Evolutionary conservation across 345 rosid genomes (phyloP), one percentile per base, ranked within the genome.

Genomic region (Draba incana): DNA sequence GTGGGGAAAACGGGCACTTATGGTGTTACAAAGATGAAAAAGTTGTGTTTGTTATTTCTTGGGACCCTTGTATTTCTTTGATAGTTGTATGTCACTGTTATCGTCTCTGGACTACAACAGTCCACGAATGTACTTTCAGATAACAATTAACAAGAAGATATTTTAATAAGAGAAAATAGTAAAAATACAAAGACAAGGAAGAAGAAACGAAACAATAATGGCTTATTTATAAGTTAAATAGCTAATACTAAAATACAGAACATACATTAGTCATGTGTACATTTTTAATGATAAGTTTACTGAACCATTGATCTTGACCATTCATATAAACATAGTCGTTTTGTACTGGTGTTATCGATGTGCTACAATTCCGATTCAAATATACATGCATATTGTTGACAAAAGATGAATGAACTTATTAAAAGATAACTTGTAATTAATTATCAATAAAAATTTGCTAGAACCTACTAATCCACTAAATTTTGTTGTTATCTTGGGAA

Each of bases 1-100:
- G 77, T 72, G 77, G 77, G 71, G 54, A 20, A 35, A 64, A 64
- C 57, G 15, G 15, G 39, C 77, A 64, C 53, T 72, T 57, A 72
- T 57, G 71, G 39, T 65, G 47, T 39, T 57, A 55, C 56, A 45
- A 52, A 49, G 35, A 31, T 54, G 13, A 14, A 54, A 55, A 63
- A 43, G 42, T 35, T 72, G 76, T 64, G 46, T 48, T 72, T 57
- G 54, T 64, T 28, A 72, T 57, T 64, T 46, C 57, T 63, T 27
- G 35, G 69, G 69, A 63, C 47, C 69, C 75, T 63, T 62, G 54
- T 0, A 20, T 63, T 27, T 27, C 20, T 57, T 64, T 72, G 37
- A 72, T 72, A 72, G 77, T 72, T 71, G 76, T 46, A 71, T 63
- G 35, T 69, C 63, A 54, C 74, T 69, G 60, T 62, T 59, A 12